A percentile compares a stretch with the other conserved stretches of the same genome.
phyloP scores from a whole-genome alignment of 129 eudicot species.

The Solidago caesia region DNA sequence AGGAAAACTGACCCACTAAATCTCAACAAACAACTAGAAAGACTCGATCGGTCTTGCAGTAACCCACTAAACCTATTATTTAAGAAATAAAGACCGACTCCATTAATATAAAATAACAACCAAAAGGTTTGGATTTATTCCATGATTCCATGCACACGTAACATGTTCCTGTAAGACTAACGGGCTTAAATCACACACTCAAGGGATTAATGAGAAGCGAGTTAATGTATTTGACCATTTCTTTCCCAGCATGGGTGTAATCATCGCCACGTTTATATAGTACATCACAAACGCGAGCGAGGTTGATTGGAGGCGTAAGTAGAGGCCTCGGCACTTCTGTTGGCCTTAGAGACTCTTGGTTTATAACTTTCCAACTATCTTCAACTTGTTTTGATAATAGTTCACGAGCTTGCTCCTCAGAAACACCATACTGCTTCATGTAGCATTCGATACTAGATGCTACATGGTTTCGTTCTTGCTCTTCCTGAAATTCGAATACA shows the following conservation, averaged over 20 bases:
- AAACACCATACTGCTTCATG: conserved; percentile 6
- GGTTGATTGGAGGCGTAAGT: conserved; percentile 4
- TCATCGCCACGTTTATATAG: not conserved
- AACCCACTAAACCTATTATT: too few species aligned
- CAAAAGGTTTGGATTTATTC: too few species aligned
- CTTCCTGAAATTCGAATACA: not conserved
- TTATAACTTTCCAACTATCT: conserved; percentile 18
- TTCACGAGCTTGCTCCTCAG: conserved; percentile 5
- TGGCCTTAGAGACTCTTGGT: conserved; percentile 11
- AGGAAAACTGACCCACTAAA: too few species aligned
- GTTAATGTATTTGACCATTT: not conserved
- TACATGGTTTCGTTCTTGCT: conserved; percentile 10
- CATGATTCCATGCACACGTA: too few species aligned
- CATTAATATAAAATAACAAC: too few species aligned
- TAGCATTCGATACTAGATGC: conserved; percentile 23
- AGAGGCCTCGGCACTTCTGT: not conserved
- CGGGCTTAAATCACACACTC: too few species aligned
- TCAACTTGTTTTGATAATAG: not conserved
- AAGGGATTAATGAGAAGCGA: not conserved
- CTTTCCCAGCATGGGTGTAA: not conserved
- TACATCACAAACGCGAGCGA: not conserved
- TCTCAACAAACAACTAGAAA: too few species aligned
- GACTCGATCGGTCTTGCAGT: too few species aligned
- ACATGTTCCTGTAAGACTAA: too few species aligned
- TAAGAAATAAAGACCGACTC: too few species aligned